phyloP scores from a whole-genome alignment of 1,284 basidiomycete species.

The Austroboletus novae-zelandiae region DNA sequence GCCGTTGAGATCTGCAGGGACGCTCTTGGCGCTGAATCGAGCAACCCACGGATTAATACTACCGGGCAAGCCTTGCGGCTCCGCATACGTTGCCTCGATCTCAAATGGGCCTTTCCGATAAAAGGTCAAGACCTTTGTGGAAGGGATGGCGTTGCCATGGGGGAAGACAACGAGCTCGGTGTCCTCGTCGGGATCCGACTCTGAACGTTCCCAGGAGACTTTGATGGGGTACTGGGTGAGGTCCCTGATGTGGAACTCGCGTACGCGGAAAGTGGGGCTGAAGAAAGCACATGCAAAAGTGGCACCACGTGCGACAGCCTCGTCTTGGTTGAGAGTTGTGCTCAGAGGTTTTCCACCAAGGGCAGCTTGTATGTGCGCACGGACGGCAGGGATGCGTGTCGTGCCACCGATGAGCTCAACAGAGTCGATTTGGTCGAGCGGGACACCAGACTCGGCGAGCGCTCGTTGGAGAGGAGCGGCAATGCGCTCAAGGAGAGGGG shows the following conservation, averaged over 20 bases:
- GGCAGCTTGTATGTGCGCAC: slow-evolving; percentile 85
- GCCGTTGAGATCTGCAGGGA: slow-evolving; percentile 65
- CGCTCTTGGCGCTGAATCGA: slow-evolving; percentile 76
- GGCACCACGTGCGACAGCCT: slow-evolving; percentile 89
- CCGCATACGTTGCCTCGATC: slow-evolving; percentile 79
- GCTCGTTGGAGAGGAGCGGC: slow-evolving; percentile 91
- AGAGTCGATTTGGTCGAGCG: slow-evolving; percentile 90
- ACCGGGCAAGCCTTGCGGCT: slow-evolving; percentile 68
- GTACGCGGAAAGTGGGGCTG: slow-evolving; percentile 93
- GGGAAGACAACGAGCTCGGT: slow-evolving; percentile 88
- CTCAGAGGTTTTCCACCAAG: slow-evolving; percentile 79
- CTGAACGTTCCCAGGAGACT: slow-evolving; percentile 77
- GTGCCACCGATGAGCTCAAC: slow-evolving; percentile 91
- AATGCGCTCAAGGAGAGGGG: slow-evolving; percentile 88
- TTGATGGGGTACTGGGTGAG: slow-evolving; percentile 85
- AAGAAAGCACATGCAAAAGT: slow-evolving; percentile 94
- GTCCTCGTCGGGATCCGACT: slow-evolving; percentile 81
- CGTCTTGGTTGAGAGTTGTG: slow-evolving; percentile 93
- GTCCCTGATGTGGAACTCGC: slow-evolving; percentile 87
- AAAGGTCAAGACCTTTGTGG: slow-evolving; percentile 94
- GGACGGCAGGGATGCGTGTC: slow-evolving; percentile 95
- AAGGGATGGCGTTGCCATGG: slow-evolving; percentile 78
- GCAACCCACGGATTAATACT: slow-evolving; percentile 82
- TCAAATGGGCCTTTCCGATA: slow-evolving; percentile 86
- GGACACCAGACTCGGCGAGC: slow-evolving; percentile 86